Evolutionary conservation across 106 monocot species (phyloP), one percentile per base, ranked within the genome.

Genomic region (Amphibolis antarctica): DNA sequence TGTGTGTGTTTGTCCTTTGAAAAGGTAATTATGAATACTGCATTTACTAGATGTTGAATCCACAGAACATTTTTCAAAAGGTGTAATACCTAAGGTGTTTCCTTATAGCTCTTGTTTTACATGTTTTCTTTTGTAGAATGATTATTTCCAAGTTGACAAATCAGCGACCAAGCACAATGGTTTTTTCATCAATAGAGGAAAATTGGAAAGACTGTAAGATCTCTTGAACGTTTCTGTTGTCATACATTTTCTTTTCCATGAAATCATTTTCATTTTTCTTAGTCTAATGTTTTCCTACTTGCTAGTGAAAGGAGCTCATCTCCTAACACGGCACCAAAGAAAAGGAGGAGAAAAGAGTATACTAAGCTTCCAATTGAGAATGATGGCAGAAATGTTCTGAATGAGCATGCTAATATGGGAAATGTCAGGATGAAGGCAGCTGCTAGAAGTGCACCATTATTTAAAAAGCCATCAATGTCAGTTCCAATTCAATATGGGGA

Each of bases 91-190:
- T 36, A 36, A 36, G 36, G 36, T 36, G 36, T 2, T 36, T 36
- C 36, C 36, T 36, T 7, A 36, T 36, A 43, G 14, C 60, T 28
- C 60, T 13, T 17, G 19, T 61, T 31, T 10, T 26, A 17, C 28
- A 28, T 20, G 5, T 31, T 61, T 61, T 61, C 5, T 45, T 63
- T 74, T 77, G 18, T 79, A 99, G 98, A 84, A 99, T 79, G 98
- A 88, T 54, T 99, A 99, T 77, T 99, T 99, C 77, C 79, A 99
- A 79, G 88, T 91, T 62, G 91, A 99, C 49, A 91, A 99, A 66
- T 78, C 80, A 74, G 53, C 66, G 28, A 91, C 91, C 9, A 99
- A 99, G 46, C 88, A 99, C 72, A 77, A 79, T 75, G 98, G 98
- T 6, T 99, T 88, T 78, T 99, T 88, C 85, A 78, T 99, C 45